Evolutionary conservation across 805 yeast genomes (phyloP).

Genomic region (Martiniozyma abietophila): DNA sequence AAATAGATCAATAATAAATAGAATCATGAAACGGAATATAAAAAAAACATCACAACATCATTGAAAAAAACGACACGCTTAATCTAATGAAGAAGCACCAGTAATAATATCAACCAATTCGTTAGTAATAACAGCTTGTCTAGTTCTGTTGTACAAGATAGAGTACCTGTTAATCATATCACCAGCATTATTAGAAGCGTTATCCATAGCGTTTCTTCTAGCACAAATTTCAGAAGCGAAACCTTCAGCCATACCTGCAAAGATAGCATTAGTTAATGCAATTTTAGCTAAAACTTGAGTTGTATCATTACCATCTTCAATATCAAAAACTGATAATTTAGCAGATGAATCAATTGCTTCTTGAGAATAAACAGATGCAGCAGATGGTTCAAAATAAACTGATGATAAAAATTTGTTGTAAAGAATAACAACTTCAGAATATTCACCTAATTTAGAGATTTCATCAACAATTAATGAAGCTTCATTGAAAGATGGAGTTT

Average conservation of each 20-base stretch:
- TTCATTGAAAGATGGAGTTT: conserved; percentile 89
- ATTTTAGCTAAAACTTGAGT: conserved; percentile 71
- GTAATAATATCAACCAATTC: conserved; percentile 99
- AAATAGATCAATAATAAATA: conserved; percentile 6
- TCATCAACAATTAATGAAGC: conserved; percentile 84
- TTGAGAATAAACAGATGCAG: conserved; percentile 56
- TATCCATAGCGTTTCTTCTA: conserved; percentile 99
- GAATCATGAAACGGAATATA: too few species aligned
- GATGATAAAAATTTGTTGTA: conserved; percentile 85
- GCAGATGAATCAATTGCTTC: conserved; percentile 75
- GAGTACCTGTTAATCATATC: conserved; percentile 96
- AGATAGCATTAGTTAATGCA: conserved; percentile 81
- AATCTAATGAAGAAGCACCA: conserved; percentile 98
- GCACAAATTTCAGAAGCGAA: conserved; percentile 97
- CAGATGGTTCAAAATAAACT: conserved; percentile 81
- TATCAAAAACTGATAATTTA: conserved; percentile 73
- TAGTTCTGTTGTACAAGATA: conserved; percentile 97
- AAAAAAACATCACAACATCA: too few species aligned
- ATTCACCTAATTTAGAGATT: conserved; percentile 58
- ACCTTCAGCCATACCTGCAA: conserved; percentile 93
- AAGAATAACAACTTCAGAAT: conserved; percentile 69
- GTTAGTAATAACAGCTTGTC: conserved; percentile 99
- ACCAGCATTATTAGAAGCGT: conserved; percentile 99
- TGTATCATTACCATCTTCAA: conserved; percentile 59
- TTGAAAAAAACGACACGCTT: conserved; percentile 20